These are phyloP conservation scores for Globisporangium nagaii DNA, from an alignment of 352 stramenopile species.

Conservation along the genomic window DNA sequence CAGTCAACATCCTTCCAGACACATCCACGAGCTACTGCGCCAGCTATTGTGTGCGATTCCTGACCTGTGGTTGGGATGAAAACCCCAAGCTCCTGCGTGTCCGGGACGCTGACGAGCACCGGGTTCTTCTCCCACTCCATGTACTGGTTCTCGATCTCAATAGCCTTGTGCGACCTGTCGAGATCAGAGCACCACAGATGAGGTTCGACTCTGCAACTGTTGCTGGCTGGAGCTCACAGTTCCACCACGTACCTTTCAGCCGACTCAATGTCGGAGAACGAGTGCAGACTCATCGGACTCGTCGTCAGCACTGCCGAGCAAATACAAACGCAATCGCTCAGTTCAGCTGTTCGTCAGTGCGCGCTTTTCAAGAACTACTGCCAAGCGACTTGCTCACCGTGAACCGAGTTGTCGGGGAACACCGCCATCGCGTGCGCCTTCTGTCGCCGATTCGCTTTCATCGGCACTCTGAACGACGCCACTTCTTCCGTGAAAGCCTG, in stretches of 20 bases:
- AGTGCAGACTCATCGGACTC: conserved; percentile 51
- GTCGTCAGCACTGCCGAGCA: conserved; percentile 38
- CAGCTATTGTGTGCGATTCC: too few relatives aligned
- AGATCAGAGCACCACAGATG: neutral
- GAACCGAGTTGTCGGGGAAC: conserved; percentile 55
- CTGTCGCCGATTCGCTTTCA: conserved; percentile 55
- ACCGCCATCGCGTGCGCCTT: conserved; percentile 42
- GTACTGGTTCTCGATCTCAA: conserved; percentile 63
- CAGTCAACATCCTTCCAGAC: too few relatives aligned
- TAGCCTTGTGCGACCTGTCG: conserved; percentile 38
- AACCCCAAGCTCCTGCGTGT: conserved; percentile 36
- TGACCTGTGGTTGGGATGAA: conserved; percentile 57
- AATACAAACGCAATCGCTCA: neutral
- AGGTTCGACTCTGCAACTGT: neutral
- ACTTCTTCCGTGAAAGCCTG: conserved; percentile 61
- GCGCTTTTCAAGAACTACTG: too few relatives aligned
- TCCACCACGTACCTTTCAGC: conserved; percentile 21
- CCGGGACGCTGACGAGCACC: conserved; percentile 38
- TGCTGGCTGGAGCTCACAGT: neutral
- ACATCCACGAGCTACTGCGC: too few relatives aligned
- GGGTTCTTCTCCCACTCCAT: conserved; percentile 59
- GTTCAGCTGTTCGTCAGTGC: too few relatives aligned
- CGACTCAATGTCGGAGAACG: conserved; percentile 46
- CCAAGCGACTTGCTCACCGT: conserved; percentile 27
- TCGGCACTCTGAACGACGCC: conserved; percentile 54